These are phyloP conservation scores for Mrakiaceae sp. DNA, from an alignment of 1,284 basidiomycete species.

Conservation along the genomic window DNA sequence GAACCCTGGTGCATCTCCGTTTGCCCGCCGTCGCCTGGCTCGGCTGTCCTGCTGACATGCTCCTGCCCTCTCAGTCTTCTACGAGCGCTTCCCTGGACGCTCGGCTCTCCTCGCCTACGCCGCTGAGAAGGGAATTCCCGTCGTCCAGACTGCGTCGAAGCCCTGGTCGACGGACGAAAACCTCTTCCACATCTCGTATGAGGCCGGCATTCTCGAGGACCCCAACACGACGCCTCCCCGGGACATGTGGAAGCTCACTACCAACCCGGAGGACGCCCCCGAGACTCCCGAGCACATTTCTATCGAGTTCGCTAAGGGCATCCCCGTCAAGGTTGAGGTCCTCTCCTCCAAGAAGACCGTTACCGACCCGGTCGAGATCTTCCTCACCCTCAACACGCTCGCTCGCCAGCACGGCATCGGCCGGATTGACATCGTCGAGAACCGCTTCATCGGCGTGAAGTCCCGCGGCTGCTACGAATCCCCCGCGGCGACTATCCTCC, in stretches of 20 bases:
- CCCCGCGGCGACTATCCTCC: slow-evolving; percentile 90
- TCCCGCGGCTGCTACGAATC: slow-evolving; percentile 98
- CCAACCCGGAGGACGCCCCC: slow-evolving; percentile 72
- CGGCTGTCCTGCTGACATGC: not conserved
- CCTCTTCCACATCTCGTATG: slow-evolving; percentile 99
- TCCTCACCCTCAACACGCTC: slow-evolving; percentile 81
- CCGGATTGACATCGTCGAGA: slow-evolving; percentile 97
- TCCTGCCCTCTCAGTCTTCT: slow-evolving; percentile 56
- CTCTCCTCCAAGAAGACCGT: slow-evolving; percentile 43
- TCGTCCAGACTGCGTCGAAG: slow-evolving; percentile 89
- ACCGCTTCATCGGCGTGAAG: slow-evolving; percentile 98
- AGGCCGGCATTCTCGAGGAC: slow-evolving; percentile 97
- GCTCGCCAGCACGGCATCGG: slow-evolving; percentile 93
- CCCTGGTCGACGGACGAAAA: slow-evolving; percentile 99
- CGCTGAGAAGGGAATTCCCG: slow-evolving; percentile 78
- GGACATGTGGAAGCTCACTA: slow-evolving; percentile 99
- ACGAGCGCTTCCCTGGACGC: slow-evolving; percentile 92
- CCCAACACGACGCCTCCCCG: slow-evolving; percentile 85
- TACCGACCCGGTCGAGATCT: slow-evolving; percentile 92
- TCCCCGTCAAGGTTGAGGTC: slow-evolving; percentile 68
- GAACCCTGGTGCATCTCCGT: slow-evolving; percentile 54
- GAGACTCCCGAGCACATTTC: slow-evolving; percentile 64
- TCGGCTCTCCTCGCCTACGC: slow-evolving; percentile 87
- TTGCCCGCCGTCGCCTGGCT: not conserved
- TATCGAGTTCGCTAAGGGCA: slow-evolving; percentile 75